phyloP scores from a whole-genome alignment of 306 rosid species.

The Trifolium subterraneum region DNA sequence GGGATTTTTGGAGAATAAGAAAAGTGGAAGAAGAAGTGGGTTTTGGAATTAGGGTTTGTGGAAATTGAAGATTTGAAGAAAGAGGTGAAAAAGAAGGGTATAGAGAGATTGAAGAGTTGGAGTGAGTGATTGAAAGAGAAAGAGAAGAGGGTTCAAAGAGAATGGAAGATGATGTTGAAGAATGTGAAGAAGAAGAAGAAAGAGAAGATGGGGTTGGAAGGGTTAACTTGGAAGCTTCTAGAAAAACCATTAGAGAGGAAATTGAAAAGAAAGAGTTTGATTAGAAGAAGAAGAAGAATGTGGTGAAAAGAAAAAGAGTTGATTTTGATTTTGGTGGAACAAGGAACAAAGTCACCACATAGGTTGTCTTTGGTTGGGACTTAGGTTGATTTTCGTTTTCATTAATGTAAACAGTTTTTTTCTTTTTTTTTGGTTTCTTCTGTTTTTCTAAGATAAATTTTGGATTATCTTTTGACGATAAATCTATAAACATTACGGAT shows the following conservation, averaged over 20 bases:
- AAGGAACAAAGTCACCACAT: constrained; percentile 11
- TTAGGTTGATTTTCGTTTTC: neutral
- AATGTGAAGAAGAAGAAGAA: neutral
- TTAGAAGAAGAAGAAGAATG: neutral
- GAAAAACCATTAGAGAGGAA: constrained; percentile 46
- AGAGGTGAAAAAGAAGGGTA: constrained; percentile 67
- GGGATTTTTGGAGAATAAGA: constrained; percentile 58
- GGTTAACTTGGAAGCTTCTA: constrained; percentile 49
- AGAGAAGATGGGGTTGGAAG: constrained; percentile 57
- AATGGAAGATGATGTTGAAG: constrained; percentile 51
- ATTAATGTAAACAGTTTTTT: neutral
- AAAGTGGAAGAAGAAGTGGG: constrained; percentile 85
- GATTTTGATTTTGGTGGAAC: neutral
- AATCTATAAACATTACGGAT: too few species aligned
- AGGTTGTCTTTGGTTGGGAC: constrained; percentile 10
- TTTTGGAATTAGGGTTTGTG: constrained; percentile 65
- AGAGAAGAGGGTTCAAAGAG: constrained; percentile 80
- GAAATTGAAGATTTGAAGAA: constrained; percentile 46
- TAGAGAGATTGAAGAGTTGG: constrained; percentile 85
- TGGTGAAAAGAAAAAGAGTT: neutral
- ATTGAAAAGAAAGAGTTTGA: too few species aligned
- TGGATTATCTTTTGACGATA: too few species aligned
- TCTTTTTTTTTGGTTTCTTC: neutral
- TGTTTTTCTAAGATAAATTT: neutral
- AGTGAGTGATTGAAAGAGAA: constrained; percentile 82